A percentile compares a stretch with the other conserved stretches of the same genome.
Conservation (phyloP, 495 filamentous ascomycete species). For the Lepidopterella palustris region DNA sequence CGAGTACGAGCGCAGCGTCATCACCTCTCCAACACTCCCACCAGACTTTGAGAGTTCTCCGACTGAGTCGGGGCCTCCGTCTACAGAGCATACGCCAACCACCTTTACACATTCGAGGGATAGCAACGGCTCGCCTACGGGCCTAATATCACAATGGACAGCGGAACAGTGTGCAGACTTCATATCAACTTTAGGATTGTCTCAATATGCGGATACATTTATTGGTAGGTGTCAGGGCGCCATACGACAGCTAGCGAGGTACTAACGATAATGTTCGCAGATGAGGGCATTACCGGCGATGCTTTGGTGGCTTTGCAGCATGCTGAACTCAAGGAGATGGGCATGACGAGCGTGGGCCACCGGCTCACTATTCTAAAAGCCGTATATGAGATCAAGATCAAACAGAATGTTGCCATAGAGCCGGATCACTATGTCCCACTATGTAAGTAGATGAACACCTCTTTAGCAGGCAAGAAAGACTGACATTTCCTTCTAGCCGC, state of each 20-base stretch:
- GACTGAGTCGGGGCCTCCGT: conserved; percentile 73
- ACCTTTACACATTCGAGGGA: conserved; percentile 67
- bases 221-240: conserved; percentile 52
- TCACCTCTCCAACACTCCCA: conserved; percentile 64
- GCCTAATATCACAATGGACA: conserved; percentile 83
- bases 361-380: conserved; percentile 89
- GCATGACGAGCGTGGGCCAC: conserved; percentile 85
- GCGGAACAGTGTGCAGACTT: conserved; percentile 84
- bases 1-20: conserved; percentile 80
- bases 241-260: background rate
- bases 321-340: conserved; percentile 91
- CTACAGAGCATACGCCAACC: conserved; percentile 81
- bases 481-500: conserved; percentile 53
- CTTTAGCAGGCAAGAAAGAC: background rate
- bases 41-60: conserved; percentile 69
- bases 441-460: conserved; percentile 52
- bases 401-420: conserved; percentile 84
- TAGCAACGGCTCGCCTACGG: conserved; percentile 62
- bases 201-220: conserved; percentile 77
- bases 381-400: conserved; percentile 91
- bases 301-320: conserved; percentile 83
- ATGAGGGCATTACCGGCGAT: conserved; percentile 90
- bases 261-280: conserved; percentile 40
- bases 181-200: conserved; percentile 67
- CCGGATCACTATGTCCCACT: conserved; percentile 89